These are phyloP conservation scores for Diatrype stigma DNA, from an alignment of 2,329 filamentous ascomycete genomes.

Conservation along the genomic window DNA sequence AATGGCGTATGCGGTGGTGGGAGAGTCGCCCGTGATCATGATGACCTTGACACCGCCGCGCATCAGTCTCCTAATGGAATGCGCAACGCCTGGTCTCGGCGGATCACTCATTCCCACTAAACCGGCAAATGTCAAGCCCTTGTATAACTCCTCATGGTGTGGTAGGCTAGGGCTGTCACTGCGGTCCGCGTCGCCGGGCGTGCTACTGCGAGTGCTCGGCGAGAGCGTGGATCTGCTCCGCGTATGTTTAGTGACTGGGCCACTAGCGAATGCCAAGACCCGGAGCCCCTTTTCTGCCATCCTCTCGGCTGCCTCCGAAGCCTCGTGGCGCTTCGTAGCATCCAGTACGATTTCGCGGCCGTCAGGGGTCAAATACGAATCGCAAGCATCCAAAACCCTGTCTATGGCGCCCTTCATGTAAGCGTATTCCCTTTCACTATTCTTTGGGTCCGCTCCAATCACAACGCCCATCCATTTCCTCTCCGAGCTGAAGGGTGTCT, in stretches of 20 bases:
- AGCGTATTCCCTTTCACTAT: constrained; percentile 68
- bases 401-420: constrained; percentile 97
- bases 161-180: constrained; percentile 39
- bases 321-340: constrained; percentile 67
- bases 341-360: constrained; percentile 85
- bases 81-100: constrained; percentile 82
- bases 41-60: constrained; percentile 93
- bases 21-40: constrained; percentile 98
- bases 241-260: constrained; percentile 51
- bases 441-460: constrained; percentile 58
- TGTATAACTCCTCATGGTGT: constrained; percentile 67
- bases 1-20: constrained; percentile 91
- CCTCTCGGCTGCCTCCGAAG: constrained; percentile 70
- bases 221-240: constrained; percentile 36
- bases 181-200: constrained; percentile 38
- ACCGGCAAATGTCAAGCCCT: constrained; percentile 81
- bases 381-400: constrained; percentile 78
- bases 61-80: constrained; percentile 85
- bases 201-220: constrained; percentile 45
- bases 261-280: constrained; percentile 91
- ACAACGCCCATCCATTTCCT: constrained; percentile 99
- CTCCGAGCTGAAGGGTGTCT: constrained; percentile 95
- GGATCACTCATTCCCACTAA: constrained; percentile 97
- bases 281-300: constrained; percentile 89
- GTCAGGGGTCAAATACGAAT: constrained; percentile 83